These are phyloP conservation scores for Dactylonectria estremocensis DNA, from an alignment of 2,329 filamentous ascomycete species.

Conservation along the genomic window DNA sequence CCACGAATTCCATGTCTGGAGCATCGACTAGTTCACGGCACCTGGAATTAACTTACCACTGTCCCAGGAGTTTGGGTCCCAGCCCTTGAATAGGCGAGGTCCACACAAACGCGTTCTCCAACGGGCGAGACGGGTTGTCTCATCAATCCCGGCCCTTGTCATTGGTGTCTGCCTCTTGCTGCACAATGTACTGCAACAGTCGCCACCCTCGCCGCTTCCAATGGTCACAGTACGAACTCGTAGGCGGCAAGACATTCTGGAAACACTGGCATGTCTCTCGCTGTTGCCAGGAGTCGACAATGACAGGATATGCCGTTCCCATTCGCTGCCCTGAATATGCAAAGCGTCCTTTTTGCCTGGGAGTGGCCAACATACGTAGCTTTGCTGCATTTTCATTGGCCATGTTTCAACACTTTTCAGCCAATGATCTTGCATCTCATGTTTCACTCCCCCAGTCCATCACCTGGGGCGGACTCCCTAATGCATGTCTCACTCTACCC, in stretches of 20 bases:
- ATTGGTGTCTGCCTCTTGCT: constrained; percentile 4
- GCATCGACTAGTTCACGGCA: constrained; percentile 4
- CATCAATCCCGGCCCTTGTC: constrained; percentile 15
- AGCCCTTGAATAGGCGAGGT: not conserved
- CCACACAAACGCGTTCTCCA: constrained; percentile 26
- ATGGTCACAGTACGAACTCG: constrained; percentile 18
- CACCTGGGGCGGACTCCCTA: constrained; percentile 37
- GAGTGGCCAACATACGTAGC: constrained; percentile 33
- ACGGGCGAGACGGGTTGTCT: constrained; percentile 23
- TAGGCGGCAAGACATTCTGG: constrained; percentile 36
- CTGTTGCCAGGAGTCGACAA: constrained; percentile 21
- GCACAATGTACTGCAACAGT: constrained; percentile 17
- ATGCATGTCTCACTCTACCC: constrained; percentile 42
- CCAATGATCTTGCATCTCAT: constrained; percentile 41
- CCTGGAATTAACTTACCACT: constrained; percentile 3
- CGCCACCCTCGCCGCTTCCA: constrained; percentile 16
- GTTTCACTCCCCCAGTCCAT: constrained; percentile 45
- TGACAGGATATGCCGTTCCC: constrained; percentile 15
- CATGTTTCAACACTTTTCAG: constrained; percentile 38
- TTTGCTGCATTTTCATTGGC: constrained; percentile 40
- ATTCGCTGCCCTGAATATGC: constrained; percentile 42
- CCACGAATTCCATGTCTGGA: constrained; percentile 3
- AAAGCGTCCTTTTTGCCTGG: constrained; percentile 41
- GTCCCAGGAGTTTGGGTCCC: constrained; percentile 23
- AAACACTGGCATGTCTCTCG: constrained; percentile 27